phyloP scores from a whole-genome alignment of 208 protist genomes.

The Leishmania turanica region DNA sequence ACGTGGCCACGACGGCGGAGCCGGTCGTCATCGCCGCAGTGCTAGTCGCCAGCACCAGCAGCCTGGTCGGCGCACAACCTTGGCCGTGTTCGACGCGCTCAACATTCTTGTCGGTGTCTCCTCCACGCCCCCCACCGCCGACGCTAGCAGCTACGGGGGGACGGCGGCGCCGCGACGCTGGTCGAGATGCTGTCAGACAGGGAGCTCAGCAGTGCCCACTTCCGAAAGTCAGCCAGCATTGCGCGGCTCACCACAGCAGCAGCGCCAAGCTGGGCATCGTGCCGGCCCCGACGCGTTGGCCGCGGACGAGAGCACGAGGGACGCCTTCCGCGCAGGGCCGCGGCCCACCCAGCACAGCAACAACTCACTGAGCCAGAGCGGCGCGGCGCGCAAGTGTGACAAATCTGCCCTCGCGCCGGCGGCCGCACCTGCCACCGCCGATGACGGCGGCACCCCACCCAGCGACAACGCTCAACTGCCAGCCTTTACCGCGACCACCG shows the following conservation, averaged over 20 bases:
- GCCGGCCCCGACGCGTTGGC: background rate
- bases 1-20: background rate
- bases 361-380: background rate
- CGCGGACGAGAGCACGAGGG: background rate
- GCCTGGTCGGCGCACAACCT: background rate
- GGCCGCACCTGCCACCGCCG: background rate
- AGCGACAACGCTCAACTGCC: conserved; percentile 3
- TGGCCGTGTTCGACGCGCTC: conserved; percentile 6
- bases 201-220: background rate
- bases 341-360: background rate
- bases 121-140: background rate
- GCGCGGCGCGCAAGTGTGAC: background rate
- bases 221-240: background rate
- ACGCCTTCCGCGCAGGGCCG: background rate
- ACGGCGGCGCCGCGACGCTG: background rate
- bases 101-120: conserved; percentile 1
- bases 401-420: background rate
- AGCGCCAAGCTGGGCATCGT: background rate
- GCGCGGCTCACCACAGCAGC: background rate
- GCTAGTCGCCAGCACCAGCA: background rate
- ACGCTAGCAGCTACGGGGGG: background rate
- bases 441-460: background rate
- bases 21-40: background rate
- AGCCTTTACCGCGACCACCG: conserved; percentile 32
- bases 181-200: background rate